A percentile compares a stretch with the other conserved stretches of the same genome.
These are phyloP conservation scores for Viola pubescens DNA, from an alignment of 441 rosid genomes.

Conservation along the genomic window DNA sequence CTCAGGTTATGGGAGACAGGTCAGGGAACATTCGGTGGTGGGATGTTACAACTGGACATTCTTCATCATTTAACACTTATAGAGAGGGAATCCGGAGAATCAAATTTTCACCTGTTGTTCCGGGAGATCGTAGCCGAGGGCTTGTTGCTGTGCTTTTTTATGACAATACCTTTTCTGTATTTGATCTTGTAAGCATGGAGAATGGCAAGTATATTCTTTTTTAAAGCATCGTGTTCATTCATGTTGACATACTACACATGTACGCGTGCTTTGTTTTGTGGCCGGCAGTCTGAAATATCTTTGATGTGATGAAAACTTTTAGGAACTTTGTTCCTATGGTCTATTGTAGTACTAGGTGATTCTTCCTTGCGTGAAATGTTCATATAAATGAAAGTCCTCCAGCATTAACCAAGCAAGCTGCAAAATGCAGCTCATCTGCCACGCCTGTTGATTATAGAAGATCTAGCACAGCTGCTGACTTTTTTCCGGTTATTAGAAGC, in stretches of 20 bases:
- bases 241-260: neutral
- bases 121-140: conserved; percentile 92
- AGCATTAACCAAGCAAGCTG: no score
- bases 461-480: no score
- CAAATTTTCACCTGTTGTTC: conserved; percentile 92
- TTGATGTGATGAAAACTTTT: conserved; percentile 5
- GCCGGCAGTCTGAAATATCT: neutral
- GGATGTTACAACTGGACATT: conserved; percentile 96
- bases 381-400: no score
- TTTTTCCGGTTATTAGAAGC: no score
- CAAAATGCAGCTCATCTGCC: no score
- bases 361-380: no score
- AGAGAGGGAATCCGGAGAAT: conserved; percentile 92
- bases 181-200: conserved; percentile 72
- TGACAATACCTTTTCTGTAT: conserved; percentile 92
- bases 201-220: conserved; percentile 14
- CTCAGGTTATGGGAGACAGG: conserved; percentile 98
- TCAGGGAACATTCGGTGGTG: conserved; percentile 98
- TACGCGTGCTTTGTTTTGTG: neutral
- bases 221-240: conserved; percentile 4
- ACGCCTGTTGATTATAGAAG: no score
- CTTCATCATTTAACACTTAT: conserved; percentile 88
- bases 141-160: conserved; percentile 91
- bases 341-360: no score
- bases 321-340: no score